Percentiles rank a stretch among this genome's conserved stretches.
These are phyloP conservation scores for Aspergillus cavernicola DNA, from an alignment of 495 filamentous ascomycete species.

Conservation along the genomic window DNA sequence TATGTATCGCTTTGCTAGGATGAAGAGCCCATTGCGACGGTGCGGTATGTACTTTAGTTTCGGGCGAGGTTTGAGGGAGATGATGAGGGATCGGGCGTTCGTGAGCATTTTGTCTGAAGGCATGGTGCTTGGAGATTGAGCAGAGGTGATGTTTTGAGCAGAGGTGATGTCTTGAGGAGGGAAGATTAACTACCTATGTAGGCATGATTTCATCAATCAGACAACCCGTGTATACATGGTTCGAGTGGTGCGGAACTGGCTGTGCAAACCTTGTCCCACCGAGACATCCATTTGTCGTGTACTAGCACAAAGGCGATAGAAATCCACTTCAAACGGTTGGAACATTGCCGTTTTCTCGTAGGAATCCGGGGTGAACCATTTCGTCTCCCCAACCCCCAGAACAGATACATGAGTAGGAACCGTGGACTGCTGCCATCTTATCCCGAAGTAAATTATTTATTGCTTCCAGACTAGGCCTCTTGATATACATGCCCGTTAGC, in stretches of 20 bases:
- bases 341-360: not conserved
- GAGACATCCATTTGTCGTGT: not conserved
- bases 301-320: not conserved
- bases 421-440: not conserved
- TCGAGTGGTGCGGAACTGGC: not conserved
- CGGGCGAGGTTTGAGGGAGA: not conserved
- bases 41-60: constrained; percentile 1
- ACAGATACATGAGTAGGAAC: not conserved
- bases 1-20: constrained; percentile 1
- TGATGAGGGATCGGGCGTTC: not conserved
- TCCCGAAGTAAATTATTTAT: not conserved
- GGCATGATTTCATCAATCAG: not conserved
- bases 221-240: not conserved
- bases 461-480: too few relatives aligned
- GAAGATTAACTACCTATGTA: not conserved
- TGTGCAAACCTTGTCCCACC: constrained; percentile 1
- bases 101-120: not conserved
- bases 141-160: not conserved
- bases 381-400: not conserved
- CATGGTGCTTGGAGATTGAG: not conserved
- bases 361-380: not conserved
- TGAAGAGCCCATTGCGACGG: not conserved
- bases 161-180: not conserved
- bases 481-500: not conserved
- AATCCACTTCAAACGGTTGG: not conserved